phyloP scores from a whole-genome alignment of 768 basidiomycete species.

The Phanerodontia chrysosporium region DNA sequence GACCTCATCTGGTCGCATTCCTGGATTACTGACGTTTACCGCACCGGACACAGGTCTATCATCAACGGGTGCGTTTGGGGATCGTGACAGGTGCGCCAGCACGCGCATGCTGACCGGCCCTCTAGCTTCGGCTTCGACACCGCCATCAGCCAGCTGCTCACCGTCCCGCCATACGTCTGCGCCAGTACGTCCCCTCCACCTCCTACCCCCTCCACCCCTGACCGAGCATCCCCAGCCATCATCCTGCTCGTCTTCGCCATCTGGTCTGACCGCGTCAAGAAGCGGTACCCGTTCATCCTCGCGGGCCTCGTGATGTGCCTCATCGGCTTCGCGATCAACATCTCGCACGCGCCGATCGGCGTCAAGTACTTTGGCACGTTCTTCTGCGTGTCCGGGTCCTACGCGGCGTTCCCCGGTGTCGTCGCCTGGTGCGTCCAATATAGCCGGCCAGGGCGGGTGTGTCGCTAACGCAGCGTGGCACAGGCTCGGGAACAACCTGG shows the following conservation, averaged over 20 bases:
- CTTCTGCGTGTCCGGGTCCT: slow-evolving; percentile 62
- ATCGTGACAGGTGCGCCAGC: not conserved
- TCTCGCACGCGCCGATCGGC: slow-evolving; percentile 45
- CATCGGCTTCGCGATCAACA: slow-evolving; percentile 62
- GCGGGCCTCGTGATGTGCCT: slow-evolving; percentile 45
- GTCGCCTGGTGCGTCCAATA: slow-evolving; percentile 48
- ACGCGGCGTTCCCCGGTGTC: slow-evolving; percentile 54
- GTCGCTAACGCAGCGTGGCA: not conserved
- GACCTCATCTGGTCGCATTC: too few relatives aligned
- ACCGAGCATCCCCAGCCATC: slow-evolving; percentile 32
- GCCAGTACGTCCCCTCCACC: slow-evolving; percentile 36
- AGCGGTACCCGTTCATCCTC: slow-evolving; percentile 57
- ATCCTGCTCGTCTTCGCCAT: slow-evolving; percentile 47
- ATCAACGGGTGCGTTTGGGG: slow-evolving; percentile 45
- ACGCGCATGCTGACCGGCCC: not conserved
- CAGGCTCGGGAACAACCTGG: slow-evolving; percentile 64
- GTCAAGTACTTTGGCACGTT: slow-evolving; percentile 74
- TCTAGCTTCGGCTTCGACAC: slow-evolving; percentile 54
- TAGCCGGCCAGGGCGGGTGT: not conserved
- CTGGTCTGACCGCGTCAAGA: slow-evolving; percentile 52
- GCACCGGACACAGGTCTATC: slow-evolving; percentile 47
- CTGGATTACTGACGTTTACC: too few relatives aligned
- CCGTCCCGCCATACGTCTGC: slow-evolving; percentile 59
- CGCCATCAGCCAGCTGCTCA: slow-evolving; percentile 58
- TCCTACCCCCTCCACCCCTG: not conserved